phyloP scores from a whole-genome alignment of 805 yeast genomes.

The Priceomyces medius region DNA sequence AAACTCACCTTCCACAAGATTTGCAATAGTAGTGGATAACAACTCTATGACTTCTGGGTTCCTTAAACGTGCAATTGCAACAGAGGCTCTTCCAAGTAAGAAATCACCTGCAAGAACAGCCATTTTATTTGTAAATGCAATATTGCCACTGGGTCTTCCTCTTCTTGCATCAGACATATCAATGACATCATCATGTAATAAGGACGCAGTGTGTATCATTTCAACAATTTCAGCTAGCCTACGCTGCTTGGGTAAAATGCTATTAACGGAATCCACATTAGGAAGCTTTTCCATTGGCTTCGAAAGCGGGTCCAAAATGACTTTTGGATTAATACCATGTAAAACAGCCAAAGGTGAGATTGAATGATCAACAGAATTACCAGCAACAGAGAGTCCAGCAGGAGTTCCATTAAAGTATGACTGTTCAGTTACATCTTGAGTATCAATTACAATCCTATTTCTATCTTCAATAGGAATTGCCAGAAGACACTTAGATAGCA shows the following conservation, averaged over 20 bases:
- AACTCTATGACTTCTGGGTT: constrained; percentile 97
- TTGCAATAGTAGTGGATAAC: constrained; percentile 93
- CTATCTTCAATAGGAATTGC: constrained; percentile 70
- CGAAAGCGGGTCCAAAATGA: constrained; percentile 77
- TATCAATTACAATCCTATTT: constrained; percentile 60
- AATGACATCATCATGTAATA: constrained; percentile 95
- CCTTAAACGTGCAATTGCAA: constrained; percentile 86
- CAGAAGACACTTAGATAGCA: constrained; percentile 77
- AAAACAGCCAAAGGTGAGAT: constrained; percentile 80
- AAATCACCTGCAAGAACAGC: constrained; percentile 97
- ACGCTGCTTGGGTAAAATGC: constrained; percentile 91
- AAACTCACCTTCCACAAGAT: constrained; percentile 96
- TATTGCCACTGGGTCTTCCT: constrained; percentile 87
- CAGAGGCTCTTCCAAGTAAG: constrained; percentile 92
- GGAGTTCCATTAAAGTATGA: constrained; percentile 61
- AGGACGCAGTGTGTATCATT: constrained; percentile 96
- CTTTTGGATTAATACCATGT: constrained; percentile 87
- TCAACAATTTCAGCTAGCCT: constrained; percentile 96
- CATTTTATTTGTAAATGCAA: constrained; percentile 95
- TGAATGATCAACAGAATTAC: constrained; percentile 57
- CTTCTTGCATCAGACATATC: constrained; percentile 87
- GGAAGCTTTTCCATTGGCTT: constrained; percentile 76
- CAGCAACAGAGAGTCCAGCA: constrained; percentile 53
- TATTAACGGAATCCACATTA: constrained; percentile 55
- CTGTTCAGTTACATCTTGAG: constrained; percentile 64